These are phyloP conservation scores for Tilletia walkeri DNA, from an alignment of 1,284 basidiomycete genomes.

Conservation along the genomic window DNA sequence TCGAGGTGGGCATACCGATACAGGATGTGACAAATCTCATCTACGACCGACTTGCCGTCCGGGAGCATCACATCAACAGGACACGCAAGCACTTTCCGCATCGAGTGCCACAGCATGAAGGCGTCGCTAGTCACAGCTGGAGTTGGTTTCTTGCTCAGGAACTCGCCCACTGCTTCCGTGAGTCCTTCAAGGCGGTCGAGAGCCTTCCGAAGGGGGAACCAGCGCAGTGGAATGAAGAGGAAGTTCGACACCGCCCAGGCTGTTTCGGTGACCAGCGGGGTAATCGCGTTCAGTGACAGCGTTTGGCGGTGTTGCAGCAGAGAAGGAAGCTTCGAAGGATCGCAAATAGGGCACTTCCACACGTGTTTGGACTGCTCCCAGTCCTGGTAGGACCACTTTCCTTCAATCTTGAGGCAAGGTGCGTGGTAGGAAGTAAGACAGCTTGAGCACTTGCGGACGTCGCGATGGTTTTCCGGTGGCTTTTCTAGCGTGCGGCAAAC, in stretches of 20 bases:
- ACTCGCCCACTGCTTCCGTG: slow-evolving; percentile 6
- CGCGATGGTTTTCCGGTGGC: neutral
- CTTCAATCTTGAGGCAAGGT: slow-evolving; percentile 13
- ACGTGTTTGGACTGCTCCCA: neutral
- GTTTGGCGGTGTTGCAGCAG: slow-evolving; percentile 25
- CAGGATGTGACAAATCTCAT: slow-evolving; percentile 4
- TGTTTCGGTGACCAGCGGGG: neutral
- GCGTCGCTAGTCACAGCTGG: neutral
- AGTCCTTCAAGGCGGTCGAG: neutral
- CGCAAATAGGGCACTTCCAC: slow-evolving; percentile 47
- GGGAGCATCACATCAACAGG: slow-evolving; percentile 12
- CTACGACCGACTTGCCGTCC: neutral
- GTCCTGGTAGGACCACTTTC: neutral
- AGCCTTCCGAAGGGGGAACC: neutral
- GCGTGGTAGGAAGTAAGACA: slow-evolving; percentile 25
- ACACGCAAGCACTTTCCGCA: slow-evolving; percentile 12
- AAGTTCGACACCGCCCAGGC: neutral
- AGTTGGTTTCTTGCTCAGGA: neutral
- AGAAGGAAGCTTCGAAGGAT: slow-evolving; percentile 22
- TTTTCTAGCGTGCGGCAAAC: slow-evolving; percentile 36
- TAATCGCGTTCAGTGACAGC: slow-evolving; percentile 10
- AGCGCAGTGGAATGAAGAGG: slow-evolving; percentile 1
- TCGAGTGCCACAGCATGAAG: neutral
- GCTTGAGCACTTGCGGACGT: slow-evolving; percentile 28
- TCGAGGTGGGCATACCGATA: neutral